A percentile compares a stretch with the other conserved stretches of the same genome.
These are phyloP conservation scores for Wickerhamomyces bovis DNA, from an alignment of 805 yeast genomes.

Conservation along the genomic window DNA sequence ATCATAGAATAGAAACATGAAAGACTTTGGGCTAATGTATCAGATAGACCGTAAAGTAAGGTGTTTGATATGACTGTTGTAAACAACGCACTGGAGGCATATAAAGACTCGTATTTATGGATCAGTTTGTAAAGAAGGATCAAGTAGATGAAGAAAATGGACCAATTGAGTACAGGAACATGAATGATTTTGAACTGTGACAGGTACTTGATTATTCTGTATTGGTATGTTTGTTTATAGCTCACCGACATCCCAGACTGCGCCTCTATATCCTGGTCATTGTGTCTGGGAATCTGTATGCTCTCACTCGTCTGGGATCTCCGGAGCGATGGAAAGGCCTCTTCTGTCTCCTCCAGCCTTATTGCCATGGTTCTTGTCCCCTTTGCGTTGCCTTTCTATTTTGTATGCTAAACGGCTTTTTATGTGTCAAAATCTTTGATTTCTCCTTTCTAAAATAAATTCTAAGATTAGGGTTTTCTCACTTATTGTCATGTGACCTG, in stretches of 20 bases:
- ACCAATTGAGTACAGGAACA: slow-evolving; percentile 52
- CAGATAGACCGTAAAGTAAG: slow-evolving; percentile 84
- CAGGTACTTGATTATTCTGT: slow-evolving; percentile 15
- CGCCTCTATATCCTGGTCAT: slow-evolving; percentile 1
- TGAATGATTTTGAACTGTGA: slow-evolving; percentile 33
- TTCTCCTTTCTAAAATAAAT: not conserved
- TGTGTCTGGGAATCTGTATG: not conserved
- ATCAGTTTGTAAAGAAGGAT: slow-evolving; percentile 46
- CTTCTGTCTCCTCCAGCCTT: not conserved
- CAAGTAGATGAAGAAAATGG: slow-evolving; percentile 44
- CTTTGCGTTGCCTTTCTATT: not conserved
- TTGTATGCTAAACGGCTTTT: not conserved
- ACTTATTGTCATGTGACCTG: not conserved
- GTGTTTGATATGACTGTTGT: slow-evolving; percentile 79
- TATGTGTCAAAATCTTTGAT: not conserved
- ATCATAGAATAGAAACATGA: slow-evolving; percentile 18
- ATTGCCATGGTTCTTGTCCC: not conserved
- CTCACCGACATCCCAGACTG: slow-evolving; percentile 1
- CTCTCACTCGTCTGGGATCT: not conserved
- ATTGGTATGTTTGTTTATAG: slow-evolving; percentile 14
- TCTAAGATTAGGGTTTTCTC: not conserved
- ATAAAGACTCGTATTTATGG: slow-evolving; percentile 51
- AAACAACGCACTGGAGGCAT: slow-evolving; percentile 58
- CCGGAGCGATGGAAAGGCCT: not conserved
- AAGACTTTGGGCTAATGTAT: slow-evolving; percentile 70